Conservation (phyloP, 2,329 filamentous ascomycete species). For the Penicillium brevicompactum region DNA sequence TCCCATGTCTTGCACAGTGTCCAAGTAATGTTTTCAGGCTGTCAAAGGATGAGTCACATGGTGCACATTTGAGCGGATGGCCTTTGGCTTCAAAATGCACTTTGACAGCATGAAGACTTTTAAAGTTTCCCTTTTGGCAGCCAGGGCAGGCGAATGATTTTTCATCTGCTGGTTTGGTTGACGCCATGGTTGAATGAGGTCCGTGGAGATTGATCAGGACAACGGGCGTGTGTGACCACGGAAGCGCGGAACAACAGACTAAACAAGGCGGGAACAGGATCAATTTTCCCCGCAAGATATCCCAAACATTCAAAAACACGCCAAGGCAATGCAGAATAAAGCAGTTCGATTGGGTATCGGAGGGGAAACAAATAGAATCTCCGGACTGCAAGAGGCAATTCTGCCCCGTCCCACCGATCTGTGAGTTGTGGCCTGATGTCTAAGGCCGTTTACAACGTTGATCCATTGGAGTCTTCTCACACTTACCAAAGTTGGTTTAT, state of each 20-base stretch:
- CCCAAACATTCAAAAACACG: not conserved
- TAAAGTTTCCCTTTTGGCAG: slow-evolving; percentile 5
- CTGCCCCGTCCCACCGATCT: not conserved
- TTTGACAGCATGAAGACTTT: slow-evolving; percentile 2
- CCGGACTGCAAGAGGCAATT: not conserved
- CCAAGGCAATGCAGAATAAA: not conserved
- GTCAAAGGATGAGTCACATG: slow-evolving; percentile 1
- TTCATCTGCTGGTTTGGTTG: not conserved
- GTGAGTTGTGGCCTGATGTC: not conserved
- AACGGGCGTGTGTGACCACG: not conserved
- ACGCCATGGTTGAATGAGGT: not conserved
- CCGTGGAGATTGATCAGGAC: not conserved
- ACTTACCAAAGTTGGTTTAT: too few relatives aligned
- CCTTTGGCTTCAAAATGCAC: slow-evolving; percentile 9
- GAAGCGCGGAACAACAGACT: not conserved
- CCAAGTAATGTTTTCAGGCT: not conserved
- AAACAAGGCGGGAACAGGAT: not conserved
- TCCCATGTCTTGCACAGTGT: slow-evolving; percentile 3
- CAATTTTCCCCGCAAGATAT: not conserved
- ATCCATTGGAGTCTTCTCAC: too few relatives aligned
- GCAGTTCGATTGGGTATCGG: not conserved
- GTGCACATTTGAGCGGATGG: slow-evolving; percentile 1
- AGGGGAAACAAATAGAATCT: not conserved
- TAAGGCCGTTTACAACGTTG: not conserved
- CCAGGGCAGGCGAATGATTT: slow-evolving; percentile 9